Evolutionary conservation across 2,329 filamentous ascomycete species (phyloP).

Genomic region (Penicillium sp.): DNA sequence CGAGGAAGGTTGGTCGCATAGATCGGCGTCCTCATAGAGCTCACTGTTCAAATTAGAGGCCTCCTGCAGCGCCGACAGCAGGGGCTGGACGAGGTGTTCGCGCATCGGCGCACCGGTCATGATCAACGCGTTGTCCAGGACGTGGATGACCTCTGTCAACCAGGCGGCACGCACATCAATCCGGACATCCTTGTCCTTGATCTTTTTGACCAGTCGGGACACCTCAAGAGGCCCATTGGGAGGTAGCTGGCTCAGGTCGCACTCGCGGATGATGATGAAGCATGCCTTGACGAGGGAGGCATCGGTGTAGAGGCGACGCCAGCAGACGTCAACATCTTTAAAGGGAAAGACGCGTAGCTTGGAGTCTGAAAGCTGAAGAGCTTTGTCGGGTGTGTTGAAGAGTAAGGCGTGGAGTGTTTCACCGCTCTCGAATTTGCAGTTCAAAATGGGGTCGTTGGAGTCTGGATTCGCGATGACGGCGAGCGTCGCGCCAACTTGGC

Average conservation of each 20-base stretch:
- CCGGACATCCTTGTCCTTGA: conserved; percentile 14
- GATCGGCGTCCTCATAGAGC: background rate
- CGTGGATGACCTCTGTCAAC: conserved; percentile 57
- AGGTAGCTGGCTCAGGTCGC: conserved; percentile 11
- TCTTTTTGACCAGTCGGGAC: conserved; percentile 12
- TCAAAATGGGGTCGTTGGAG: conserved; percentile 32
- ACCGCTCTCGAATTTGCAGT: conserved; percentile 27
- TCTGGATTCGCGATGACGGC: conserved; percentile 23
- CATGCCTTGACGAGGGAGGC: conserved; percentile 49
- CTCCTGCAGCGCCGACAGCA: conserved; percentile 34
- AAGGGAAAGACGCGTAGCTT: conserved; percentile 55
- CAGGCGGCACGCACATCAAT: conserved; percentile 34
- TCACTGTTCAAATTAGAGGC: conserved; percentile 12
- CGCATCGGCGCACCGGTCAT: conserved; percentile 63
- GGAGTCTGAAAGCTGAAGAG: conserved; percentile 48
- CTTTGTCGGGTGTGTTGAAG: conserved; percentile 37
- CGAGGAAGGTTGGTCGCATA: conserved; percentile 1
- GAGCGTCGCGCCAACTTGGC: conserved; percentile 21
- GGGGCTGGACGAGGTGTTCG: conserved; percentile 40
- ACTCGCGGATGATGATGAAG: conserved; percentile 26
- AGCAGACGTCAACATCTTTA: conserved; percentile 52
- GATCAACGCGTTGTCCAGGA: conserved; percentile 72
- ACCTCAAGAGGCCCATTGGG: conserved; percentile 4
- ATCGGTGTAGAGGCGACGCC: conserved; percentile 56
- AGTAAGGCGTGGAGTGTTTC: conserved; percentile 25